phyloP scores from a whole-genome alignment of 345 rosid species.

The Hibiscus tridactylites region DNA sequence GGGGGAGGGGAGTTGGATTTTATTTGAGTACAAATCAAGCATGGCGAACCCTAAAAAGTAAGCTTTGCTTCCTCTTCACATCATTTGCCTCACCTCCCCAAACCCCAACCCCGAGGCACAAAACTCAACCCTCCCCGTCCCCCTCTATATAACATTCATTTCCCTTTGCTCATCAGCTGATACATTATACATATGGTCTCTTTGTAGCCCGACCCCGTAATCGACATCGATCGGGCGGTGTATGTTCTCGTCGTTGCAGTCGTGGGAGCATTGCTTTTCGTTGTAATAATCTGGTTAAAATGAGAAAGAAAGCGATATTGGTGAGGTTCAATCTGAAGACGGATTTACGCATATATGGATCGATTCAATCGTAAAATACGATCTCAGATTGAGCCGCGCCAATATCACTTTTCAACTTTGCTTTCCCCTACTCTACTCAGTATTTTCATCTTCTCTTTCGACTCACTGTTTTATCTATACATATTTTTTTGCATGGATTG shows the following conservation, averaged over 20 bases:
- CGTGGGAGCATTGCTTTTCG: background rate
- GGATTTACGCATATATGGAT: constrained; percentile 33
- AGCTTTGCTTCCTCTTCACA: constrained; percentile 43
- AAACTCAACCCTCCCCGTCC: background rate
- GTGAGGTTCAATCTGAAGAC: constrained; percentile 96
- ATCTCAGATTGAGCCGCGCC: constrained; percentile 99
- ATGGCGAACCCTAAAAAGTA: constrained; percentile 50
- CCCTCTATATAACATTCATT: constrained; percentile 19
- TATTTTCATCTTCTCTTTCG: background rate
- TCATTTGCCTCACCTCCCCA: constrained; percentile 63
- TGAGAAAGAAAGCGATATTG: constrained; percentile 54
- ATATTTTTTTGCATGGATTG: background rate
- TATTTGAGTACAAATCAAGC: constrained; percentile 47
- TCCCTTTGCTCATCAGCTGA: background rate
- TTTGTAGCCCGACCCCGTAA: too few species aligned
- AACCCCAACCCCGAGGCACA: constrained; percentile 46
- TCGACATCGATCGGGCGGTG: too few species aligned
- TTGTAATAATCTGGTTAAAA: too few species aligned
- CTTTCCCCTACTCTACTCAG: background rate
- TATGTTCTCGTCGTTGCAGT: background rate
- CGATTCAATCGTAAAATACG: constrained; percentile 40
- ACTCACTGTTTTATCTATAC: background rate
- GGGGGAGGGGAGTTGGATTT: constrained; percentile 15
- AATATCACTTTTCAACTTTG: constrained; percentile 55
- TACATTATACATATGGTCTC: too few species aligned